A percentile compares a stretch with the other conserved stretches of the same genome.
These are phyloP conservation scores for Phaeotremella fagi DNA, from an alignment of 768 basidiomycete genomes.

Conservation along the genomic window DNA sequence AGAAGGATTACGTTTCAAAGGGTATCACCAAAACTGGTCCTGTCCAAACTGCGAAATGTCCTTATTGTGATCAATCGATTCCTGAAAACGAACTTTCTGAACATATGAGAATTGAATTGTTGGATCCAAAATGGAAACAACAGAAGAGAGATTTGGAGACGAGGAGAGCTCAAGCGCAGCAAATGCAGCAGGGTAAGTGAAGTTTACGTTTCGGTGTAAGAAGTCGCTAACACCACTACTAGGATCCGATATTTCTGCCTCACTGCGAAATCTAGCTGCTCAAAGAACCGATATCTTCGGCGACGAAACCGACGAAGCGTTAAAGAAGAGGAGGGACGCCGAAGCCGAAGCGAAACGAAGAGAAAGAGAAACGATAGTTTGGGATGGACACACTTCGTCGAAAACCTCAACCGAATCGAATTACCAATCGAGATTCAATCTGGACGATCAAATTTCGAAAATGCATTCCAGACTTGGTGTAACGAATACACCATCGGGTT, in stretches of 20 bases:
- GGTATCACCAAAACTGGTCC: conserved; percentile 57
- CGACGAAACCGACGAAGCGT: conserved; percentile 85
- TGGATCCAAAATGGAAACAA: conserved; percentile 98
- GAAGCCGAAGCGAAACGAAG: conserved; percentile 72
- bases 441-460: conserved; percentile 96
- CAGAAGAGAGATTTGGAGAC: conserved; percentile 83
- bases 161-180: conserved; percentile 62
- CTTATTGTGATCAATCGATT: conserved; percentile 92
- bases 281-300: conserved; percentile 98
- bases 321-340: conserved; percentile 69
- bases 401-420: conserved; percentile 88
- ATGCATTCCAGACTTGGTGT: conserved; percentile 71
- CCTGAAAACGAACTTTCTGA: conserved; percentile 93
- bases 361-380: conserved; percentile 91
- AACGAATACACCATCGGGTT: conserved; percentile 9
- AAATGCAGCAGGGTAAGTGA: conserved; percentile 47
- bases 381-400: conserved; percentile 97
- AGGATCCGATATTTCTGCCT: conserved; percentile 85
- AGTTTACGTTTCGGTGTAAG: background rate
- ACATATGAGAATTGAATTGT: conserved; percentile 95
- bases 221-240: background rate
- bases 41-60: conserved; percentile 74
- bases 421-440: conserved; percentile 86
- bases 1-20: conserved; percentile 90
- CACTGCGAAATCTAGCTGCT: conserved; percentile 84